These are phyloP conservation scores for Tephrocybe rancida DNA, from an alignment of 768 basidiomycete species.

Conservation along the genomic window DNA sequence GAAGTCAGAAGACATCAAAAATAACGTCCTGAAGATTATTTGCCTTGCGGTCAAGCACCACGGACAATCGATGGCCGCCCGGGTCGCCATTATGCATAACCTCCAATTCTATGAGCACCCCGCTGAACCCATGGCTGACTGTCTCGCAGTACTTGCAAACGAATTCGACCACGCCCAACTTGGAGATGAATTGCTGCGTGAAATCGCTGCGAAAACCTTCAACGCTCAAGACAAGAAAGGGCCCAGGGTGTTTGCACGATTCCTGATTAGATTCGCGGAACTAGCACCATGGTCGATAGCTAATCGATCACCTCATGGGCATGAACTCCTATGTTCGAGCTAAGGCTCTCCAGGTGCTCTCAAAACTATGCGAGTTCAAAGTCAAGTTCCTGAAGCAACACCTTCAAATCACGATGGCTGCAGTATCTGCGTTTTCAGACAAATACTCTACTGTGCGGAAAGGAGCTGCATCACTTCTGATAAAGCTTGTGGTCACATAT, in stretches of 20 bases:
- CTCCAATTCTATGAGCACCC: conserved; percentile 95
- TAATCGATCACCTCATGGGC: conserved; percentile 89
- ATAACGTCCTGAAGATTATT: conserved; percentile 84
- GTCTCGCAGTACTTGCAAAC: conserved; percentile 73
- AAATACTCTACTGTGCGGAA: conserved; percentile 90
- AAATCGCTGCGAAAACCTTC: conserved; percentile 81
- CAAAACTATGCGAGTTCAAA: conserved; percentile 73
- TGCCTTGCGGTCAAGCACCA: conserved; percentile 93
- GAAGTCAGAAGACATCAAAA: conserved; percentile 72
- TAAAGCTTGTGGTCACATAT: conserved; percentile 80
- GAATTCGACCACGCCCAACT: conserved; percentile 90
- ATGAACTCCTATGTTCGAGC: conserved; percentile 88
- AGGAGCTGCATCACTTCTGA: conserved; percentile 74
- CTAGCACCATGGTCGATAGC: conserved; percentile 73
- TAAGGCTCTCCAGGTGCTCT: conserved; percentile 80
- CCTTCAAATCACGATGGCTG: conserved; percentile 71
- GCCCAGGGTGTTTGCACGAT: conserved; percentile 81
- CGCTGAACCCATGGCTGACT: conserved; percentile 92
- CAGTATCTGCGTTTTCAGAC: conserved; percentile 83
- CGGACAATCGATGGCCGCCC: conserved; percentile 78
- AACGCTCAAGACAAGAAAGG: conserved; percentile 84
- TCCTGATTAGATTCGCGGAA: conserved; percentile 82
- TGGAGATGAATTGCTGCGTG: conserved; percentile 89
- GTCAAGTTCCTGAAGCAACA: conserved; percentile 89
- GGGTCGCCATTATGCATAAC: conserved; percentile 88